phyloP scores from a whole-genome alignment of 805 yeast genomes.

The Komagataella phaffii region DNA sequence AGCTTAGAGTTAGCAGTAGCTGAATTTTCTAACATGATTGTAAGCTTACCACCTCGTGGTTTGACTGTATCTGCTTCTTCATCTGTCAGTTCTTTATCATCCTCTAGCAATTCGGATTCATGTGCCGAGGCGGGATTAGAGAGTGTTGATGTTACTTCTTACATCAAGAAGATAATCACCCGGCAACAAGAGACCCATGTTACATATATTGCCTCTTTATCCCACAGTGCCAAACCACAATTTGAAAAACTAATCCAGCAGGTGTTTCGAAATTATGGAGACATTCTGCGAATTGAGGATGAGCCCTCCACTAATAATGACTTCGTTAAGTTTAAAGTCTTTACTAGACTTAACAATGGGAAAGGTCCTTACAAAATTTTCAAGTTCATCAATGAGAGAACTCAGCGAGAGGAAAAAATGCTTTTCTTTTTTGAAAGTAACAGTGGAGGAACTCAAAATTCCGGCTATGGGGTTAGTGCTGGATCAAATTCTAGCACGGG shows the following conservation, averaged over 20 bases:
- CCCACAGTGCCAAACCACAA: conserved; percentile 12
- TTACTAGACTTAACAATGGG: conserved; percentile 10
- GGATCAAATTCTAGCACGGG: neutral
- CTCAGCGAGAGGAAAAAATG: conserved; percentile 18
- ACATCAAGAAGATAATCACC: conserved; percentile 13
- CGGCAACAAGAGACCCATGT: conserved; percentile 12
- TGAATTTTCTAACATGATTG: neutral
- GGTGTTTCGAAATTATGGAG: conserved; percentile 14
- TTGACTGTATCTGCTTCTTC: neutral
- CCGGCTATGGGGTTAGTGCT: neutral
- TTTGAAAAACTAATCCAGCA: conserved; percentile 10
- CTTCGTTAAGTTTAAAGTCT: conserved; percentile 14
- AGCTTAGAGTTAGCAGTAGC: neutral
- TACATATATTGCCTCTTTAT: conserved; percentile 15
- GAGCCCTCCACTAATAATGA: conserved; percentile 10
- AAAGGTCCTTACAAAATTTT: conserved; percentile 15
- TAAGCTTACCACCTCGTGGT: neutral
- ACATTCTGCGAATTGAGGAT: conserved; percentile 5
- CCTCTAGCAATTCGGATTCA: neutral
- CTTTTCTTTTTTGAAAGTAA: conserved; percentile 15
- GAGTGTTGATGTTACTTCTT: conserved; percentile 4
- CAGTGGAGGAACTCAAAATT: neutral
- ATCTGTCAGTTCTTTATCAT: neutral
- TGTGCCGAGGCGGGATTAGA: neutral
- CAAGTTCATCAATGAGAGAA: conserved; percentile 13